Evolutionary conservation across 2,329 filamentous ascomycete species (phyloP), one percentile per base, ranked within the genome.

Genomic region (Byssoonygena ceratinophila): DNA sequence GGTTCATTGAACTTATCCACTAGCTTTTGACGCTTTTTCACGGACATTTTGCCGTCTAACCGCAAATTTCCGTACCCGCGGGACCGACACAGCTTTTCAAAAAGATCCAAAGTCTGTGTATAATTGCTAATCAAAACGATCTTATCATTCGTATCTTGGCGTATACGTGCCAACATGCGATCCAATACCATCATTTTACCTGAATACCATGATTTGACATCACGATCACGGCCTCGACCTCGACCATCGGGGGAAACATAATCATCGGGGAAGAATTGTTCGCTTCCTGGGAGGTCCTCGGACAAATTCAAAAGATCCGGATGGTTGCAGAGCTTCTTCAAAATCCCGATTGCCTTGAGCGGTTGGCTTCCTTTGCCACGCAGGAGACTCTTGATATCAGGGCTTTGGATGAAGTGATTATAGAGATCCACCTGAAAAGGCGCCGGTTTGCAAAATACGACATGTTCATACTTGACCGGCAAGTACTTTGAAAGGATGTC

Each of bases 81-180:
- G 53, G 81, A 79, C 39, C 91, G 87, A 65, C 92, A 98, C 7
- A 98, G 78, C 56, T 82, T 84, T 60, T 95, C 90, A 64, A 98
- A 97, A 2, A 98, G 77, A 67, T 98, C 92, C 3, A 98, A 78
- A 0, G 92, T 98, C 61, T 92, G 86, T 0, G 92, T 98, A 70
- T 97, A 98, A 65, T 98, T 98, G 69, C 88, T 95, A 68, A 98
- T 98, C 53, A 98, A 80, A 11, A 98, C 92, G 62, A 98, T 98
- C 70, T 98, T 98, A 77, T 98, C 92, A 62, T 95, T 96, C 0
- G 92, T 97, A 63, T 97, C 91, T 61, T 90, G 84, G 14, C 88
- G 87, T 60, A 98, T 98, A 25, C 91, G 85, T 31, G 90, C 88
- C 46, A 98, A 80, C 94, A 98, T 98, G 53, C 90, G 83, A 64